Percentiles rank a stretch among this genome's conserved stretches.
Conservation (phyloP, 2,329 filamentous ascomycete species). For the Mollisia scopiformis region DNA sequence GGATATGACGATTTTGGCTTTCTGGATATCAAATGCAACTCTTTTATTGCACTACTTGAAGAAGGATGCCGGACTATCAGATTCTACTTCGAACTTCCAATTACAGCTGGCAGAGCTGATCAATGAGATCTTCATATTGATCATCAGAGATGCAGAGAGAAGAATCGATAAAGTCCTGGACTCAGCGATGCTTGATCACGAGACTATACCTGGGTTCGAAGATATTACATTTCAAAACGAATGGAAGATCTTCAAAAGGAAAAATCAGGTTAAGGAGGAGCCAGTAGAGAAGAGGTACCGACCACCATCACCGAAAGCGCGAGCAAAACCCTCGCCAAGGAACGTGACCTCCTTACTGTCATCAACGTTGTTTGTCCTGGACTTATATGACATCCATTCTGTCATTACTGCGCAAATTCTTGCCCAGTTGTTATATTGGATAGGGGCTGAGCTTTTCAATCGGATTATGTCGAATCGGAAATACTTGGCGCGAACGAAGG, state of each 20-base stretch:
- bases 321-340: conserved; percentile 88
- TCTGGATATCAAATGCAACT: conserved; percentile 98
- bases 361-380: conserved; percentile 93
- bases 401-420: conserved; percentile 92
- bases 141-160: conserved; percentile 93
- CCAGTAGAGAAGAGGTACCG: conserved; percentile 88
- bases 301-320: conserved; percentile 89
- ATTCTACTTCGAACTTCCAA: conserved; percentile 86
- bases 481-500: conserved; percentile 93
- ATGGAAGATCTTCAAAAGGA: conserved; percentile 96
- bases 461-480: conserved; percentile 95
- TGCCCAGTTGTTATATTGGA: conserved; percentile 93
- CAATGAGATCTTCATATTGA: conserved; percentile 97
- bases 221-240: conserved; percentile 97
- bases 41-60: conserved; percentile 95
- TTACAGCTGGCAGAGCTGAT: conserved; percentile 91
- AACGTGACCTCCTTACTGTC: conserved; percentile 96
- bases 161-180: conserved; percentile 96
- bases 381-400: conserved; percentile 98
- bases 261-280: conserved; percentile 87
- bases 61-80: conserved; percentile 82
- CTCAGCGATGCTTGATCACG: conserved; percentile 92
- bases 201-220: conserved; percentile 96
- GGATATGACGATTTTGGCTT: conserved; percentile 99
- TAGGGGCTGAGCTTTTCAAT: conserved; percentile 95